Evolutionary conservation across 805 yeast species (phyloP), one percentile per base, ranked within the genome.

Genomic region (Wickerhamomyces chaumierensis): DNA sequence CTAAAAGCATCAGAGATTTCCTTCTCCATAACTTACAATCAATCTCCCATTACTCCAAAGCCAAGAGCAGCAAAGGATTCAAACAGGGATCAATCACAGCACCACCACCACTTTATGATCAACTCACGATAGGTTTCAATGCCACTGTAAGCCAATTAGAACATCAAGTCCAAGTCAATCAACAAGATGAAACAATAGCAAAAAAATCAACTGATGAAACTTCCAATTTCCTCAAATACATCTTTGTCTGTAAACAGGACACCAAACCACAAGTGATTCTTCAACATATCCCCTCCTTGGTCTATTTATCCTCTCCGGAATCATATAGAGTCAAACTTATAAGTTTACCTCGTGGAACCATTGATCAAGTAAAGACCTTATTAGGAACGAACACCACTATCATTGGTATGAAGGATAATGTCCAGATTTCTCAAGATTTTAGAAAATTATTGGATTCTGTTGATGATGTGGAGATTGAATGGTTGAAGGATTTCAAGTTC

Each of bases 231-330:
- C 3, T 34, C 47, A 25, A 39, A 33, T 39, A 42, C 65, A 65
- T 81, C 4, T 75, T 80, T 56, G 81, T 78, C 15, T 74, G 83
- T 45, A 76, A 71, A 45, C 55, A 61, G n/a, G 83, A 78, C 42
- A 64, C 70, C 4, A 53, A 57, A 12, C 75, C 83, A 1, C 45
- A 58, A 1, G 57, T 81, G 2, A 48, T 81, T 32, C 59, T 71
- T 5, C 68, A 71, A 42, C 79, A 73, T 36, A 64, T 81, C 33
- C 90, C 90, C 0, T 58, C 70, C 3, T 54, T 81, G 29, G 55
- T 74, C 19, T 68, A 58, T 39, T 61, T 73, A 19, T 67, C 81
- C 0, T 62, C 60, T 0, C 31, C 42, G 3, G 43, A 44, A 4
- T 43, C 47, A 5, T 21, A 39, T 15, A 39, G 46, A 15, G 75